Evolutionary conservation across 1,139 yeast genomes (phyloP).

Genomic region (Nadsonia starkeyi-henricii): DNA sequence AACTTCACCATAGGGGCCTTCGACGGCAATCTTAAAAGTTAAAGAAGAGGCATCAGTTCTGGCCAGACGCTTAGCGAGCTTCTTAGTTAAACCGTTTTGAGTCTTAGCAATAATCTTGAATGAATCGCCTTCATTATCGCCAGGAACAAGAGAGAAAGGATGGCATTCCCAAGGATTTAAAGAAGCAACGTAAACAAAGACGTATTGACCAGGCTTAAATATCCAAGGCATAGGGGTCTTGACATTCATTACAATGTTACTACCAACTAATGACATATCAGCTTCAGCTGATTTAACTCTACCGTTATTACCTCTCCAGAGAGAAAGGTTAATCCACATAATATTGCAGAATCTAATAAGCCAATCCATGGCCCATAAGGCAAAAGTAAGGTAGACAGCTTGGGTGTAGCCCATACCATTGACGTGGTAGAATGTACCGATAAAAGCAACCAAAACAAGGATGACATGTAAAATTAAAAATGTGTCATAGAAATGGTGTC

Average conservation of each 20-base stretch:
- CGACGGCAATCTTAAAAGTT: conserved; percentile 19
- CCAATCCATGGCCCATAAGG: conserved; percentile 32
- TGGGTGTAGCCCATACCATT: conserved; percentile 35
- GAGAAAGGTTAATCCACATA: conserved; percentile 23
- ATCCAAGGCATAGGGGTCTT: conserved; percentile 28
- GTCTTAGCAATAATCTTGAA: conserved; percentile 26
- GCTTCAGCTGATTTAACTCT: conserved; percentile 25
- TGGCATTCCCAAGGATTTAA: conserved; percentile 38
- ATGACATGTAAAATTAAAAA: conserved; percentile 33
- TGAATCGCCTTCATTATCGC: conserved; percentile 22
- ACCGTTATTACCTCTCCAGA: neutral
- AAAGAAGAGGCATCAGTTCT: conserved; percentile 12
- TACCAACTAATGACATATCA: conserved; percentile 22
- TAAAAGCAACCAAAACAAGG: conserved; percentile 28
- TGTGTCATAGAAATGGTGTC: conserved; percentile 33
- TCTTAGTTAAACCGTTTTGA: conserved; percentile 23
- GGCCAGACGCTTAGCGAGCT: conserved; percentile 17
- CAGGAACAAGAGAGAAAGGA: conserved; percentile 46
- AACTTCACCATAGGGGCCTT: conserved; percentile 45
- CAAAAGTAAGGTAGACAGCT: conserved; percentile 28
- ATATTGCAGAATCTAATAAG: conserved; percentile 26
- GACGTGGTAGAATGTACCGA: conserved; percentile 38
- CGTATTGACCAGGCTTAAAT: conserved; percentile 48
- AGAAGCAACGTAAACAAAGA: conserved; percentile 40
- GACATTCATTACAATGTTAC: conserved; percentile 20